A percentile compares a stretch with the other conserved stretches of the same genome.
phyloP scores from a whole-genome alignment of 495 filamentous ascomycete genomes.

The Polyplosphaeria fusca region DNA sequence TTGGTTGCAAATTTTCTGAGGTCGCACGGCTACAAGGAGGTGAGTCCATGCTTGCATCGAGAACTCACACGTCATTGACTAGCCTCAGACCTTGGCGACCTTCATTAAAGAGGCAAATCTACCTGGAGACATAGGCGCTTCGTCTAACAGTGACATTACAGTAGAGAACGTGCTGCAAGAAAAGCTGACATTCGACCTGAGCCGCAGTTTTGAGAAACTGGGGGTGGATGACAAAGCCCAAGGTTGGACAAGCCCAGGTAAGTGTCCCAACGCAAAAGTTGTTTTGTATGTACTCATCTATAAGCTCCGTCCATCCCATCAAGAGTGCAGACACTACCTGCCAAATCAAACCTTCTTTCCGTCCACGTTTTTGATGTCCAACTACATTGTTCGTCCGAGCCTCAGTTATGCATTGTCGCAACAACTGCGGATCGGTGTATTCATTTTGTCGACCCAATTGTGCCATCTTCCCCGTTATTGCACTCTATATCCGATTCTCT shows the following conservation, averaged over 20 bases:
- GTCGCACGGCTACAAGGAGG: conserved; percentile 57
- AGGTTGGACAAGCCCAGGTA: conserved; percentile 54
- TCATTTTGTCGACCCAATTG: conserved; percentile 44
- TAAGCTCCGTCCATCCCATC: conserved; percentile 28
- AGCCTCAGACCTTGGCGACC: conserved; percentile 49
- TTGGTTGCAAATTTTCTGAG: conserved; percentile 63
- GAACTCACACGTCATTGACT: background rate
- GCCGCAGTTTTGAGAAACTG: conserved; percentile 55
- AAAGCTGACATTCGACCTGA: conserved; percentile 61
- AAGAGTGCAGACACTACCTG: conserved; percentile 45
- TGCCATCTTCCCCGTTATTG: conserved; percentile 35
- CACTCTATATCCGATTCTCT: conserved; percentile 43
- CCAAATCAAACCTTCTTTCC: conserved; percentile 54
- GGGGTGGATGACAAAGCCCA: conserved; percentile 44
- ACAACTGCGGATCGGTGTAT: conserved; percentile 55
- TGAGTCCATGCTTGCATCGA: conserved; percentile 17
- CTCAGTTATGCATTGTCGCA: conserved; percentile 40
- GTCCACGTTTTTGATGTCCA: conserved; percentile 48
- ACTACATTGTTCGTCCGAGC: conserved; percentile 3
- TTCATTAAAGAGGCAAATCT: conserved; percentile 64
- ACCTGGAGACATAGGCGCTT: conserved; percentile 45
- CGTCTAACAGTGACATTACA: conserved; percentile 49
- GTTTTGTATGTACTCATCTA: background rate
- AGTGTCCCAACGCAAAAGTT: background rate
- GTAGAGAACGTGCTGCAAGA: conserved; percentile 64